Conservation (phyloP, 1,284 basidiomycete genomes). For the Volvariella surrecta region DNA sequence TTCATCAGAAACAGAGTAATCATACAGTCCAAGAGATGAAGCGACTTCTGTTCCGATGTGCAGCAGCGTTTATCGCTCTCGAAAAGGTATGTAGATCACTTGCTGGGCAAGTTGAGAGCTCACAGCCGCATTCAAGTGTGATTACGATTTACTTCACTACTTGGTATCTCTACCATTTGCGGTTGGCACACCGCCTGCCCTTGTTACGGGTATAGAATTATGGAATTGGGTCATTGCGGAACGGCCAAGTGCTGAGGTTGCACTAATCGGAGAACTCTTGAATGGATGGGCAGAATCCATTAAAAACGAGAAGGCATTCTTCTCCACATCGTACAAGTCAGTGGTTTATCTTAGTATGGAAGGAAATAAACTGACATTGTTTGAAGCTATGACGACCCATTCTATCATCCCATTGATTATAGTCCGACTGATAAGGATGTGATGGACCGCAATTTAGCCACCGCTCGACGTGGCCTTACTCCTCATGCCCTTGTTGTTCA, state of each 20-base stretch:
- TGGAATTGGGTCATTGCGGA: conserved; percentile 98
- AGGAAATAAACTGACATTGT: too few relatives aligned
- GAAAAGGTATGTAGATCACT: conserved; percentile 40
- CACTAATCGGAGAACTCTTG: conserved; percentile 80
- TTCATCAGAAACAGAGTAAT: conserved; percentile 62
- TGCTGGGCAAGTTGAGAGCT: background rate
- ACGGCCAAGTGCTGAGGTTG: conserved; percentile 65
- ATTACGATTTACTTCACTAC: conserved; percentile 83
- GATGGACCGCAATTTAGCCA: conserved; percentile 67
- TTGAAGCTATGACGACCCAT: conserved; percentile 77
- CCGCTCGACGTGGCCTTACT: conserved; percentile 69
- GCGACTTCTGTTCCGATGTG: conserved; percentile 82
- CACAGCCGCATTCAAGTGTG: conserved; percentile 43
- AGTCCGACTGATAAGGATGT: conserved; percentile 84
- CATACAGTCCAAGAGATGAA: conserved; percentile 78
- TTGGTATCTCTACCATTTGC: conserved; percentile 87
- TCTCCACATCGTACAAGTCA: conserved; percentile 75
- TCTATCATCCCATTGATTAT: conserved; percentile 82
- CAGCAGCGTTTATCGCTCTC: conserved; percentile 68
- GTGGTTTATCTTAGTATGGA: conserved; percentile 22
- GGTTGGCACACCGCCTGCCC: conserved; percentile 80
- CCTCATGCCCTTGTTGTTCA: conserved; percentile 85
- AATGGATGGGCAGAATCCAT: conserved; percentile 86
- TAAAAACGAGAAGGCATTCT: conserved; percentile 71
- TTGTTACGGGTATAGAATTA: conserved; percentile 84